Conservation (phyloP, 2,329 filamentous ascomycete species). For the Pseudocercospora pini-densiflorae region DNA sequence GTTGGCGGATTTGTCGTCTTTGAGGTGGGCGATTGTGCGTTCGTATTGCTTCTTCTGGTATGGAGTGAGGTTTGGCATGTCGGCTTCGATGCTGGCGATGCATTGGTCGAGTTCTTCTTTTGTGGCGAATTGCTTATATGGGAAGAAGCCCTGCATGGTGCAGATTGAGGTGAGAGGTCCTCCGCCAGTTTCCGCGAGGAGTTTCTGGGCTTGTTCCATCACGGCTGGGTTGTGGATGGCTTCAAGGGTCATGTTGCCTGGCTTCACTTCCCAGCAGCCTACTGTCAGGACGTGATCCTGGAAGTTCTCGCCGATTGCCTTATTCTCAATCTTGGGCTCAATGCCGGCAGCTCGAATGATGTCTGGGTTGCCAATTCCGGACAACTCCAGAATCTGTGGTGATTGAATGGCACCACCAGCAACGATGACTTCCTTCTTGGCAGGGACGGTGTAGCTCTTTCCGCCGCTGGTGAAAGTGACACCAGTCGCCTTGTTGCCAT, state of each 20-base stretch:
- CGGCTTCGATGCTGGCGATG: conserved; percentile 38
- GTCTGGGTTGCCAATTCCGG: conserved; percentile 59
- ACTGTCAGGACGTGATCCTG: conserved; percentile 50
- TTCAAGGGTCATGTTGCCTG: conserved; percentile 36
- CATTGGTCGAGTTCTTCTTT: conserved; percentile 40
- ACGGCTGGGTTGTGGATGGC: conserved; percentile 39
- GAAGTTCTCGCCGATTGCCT: conserved; percentile 55
- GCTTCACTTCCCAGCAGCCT: conserved; percentile 34
- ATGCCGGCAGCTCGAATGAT: conserved; percentile 46
- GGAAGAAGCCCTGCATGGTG: conserved; percentile 44
- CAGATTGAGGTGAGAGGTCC: conserved; percentile 40
- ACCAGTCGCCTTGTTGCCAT: conserved; percentile 45
- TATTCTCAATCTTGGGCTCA: conserved; percentile 49
- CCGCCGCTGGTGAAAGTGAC: conserved; percentile 50
- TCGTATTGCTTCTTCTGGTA: conserved; percentile 45
- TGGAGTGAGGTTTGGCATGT: conserved; percentile 32
- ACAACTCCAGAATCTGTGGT: conserved; percentile 64
- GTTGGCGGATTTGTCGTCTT: conserved; percentile 43
- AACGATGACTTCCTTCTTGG: conserved; percentile 59
- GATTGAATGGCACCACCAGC: conserved; percentile 63
- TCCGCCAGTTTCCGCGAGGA: conserved; percentile 36
- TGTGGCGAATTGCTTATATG: conserved; percentile 41
- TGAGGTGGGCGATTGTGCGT: conserved; percentile 41
- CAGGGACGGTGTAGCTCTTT: conserved; percentile 41
- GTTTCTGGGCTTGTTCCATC: conserved; percentile 41